Conservation (phyloP, 257 asterid species). For the Solanum chaucha region DNA sequence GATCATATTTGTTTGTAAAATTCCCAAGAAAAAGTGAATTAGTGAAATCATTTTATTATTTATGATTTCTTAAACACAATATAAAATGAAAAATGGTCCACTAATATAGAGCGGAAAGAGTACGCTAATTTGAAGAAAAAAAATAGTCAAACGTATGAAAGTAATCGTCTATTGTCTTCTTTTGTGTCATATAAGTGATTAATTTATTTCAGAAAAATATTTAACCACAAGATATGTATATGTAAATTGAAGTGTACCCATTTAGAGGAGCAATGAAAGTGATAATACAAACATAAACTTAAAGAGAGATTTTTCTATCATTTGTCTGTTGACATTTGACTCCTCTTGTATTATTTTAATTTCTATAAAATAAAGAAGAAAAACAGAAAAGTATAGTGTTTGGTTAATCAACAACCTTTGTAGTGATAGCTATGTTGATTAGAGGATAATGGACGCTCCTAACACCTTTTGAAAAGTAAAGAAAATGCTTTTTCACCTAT, state of each 20-base stretch:
- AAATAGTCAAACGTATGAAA: background rate
- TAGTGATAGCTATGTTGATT: background rate
- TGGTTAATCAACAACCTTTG: background rate
- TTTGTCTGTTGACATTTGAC: background rate
- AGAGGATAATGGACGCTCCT: background rate
- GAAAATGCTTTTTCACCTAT: background rate
- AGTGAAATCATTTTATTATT: no score
- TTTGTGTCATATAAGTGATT: background rate
- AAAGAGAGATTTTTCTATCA: background rate
- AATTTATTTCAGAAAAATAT: background rate
- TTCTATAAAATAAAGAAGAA: background rate
- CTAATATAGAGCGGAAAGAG: no score
- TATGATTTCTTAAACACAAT: no score
- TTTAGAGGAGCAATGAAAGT: background rate
- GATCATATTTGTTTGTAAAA: no score
- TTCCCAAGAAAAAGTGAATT: background rate
- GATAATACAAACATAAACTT: no score
- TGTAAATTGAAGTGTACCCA: background rate
- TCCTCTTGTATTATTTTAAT: background rate
- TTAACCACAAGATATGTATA: background rate
- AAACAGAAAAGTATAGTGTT: background rate
- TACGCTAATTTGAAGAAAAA: no score
- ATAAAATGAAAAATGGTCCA: no score
- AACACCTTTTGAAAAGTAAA: background rate
- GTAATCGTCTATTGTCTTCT: background rate